Evolutionary conservation across 257 asterid genomes (phyloP).

Genomic region (Orobanche coerulescens): DNA sequence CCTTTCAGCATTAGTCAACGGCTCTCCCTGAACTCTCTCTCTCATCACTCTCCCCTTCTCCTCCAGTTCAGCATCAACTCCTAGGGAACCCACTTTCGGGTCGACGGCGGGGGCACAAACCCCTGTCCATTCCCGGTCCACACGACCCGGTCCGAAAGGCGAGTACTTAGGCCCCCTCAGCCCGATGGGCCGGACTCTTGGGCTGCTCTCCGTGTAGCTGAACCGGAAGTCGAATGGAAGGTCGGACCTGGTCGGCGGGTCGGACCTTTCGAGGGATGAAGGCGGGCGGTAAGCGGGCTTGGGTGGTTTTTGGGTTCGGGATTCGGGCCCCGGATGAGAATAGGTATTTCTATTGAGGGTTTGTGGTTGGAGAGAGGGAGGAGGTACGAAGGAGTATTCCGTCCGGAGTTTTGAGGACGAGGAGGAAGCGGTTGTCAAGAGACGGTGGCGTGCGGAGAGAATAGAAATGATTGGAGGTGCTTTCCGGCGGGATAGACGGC

Average conservation of each 20-base stretch:
- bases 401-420: slow-evolving; percentile 59
- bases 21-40: slow-evolving; percentile 57
- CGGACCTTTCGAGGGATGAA: slow-evolving; percentile 57
- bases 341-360: slow-evolving; percentile 27
- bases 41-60: slow-evolving; percentile 57
- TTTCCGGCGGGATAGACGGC: slow-evolving; percentile 38
- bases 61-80: slow-evolving; percentile 50
- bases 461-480: slow-evolving; percentile 16
- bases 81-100: slow-evolving; percentile 53
- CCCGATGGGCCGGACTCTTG: slow-evolving; percentile 67
- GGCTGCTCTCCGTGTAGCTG: slow-evolving; percentile 85
- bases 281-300: slow-evolving; percentile 80
- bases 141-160: slow-evolving; percentile 83
- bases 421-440: slow-evolving; percentile 32
- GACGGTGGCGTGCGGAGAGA: slow-evolving; percentile 27
- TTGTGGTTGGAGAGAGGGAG: slow-evolving; percentile 49
- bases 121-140: slow-evolving; percentile 85
- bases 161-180: slow-evolving; percentile 91
- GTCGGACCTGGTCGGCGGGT: slow-evolving; percentile 39
- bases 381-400: slow-evolving; percentile 58
- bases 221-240: slow-evolving; percentile 92
- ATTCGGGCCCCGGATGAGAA: slow-evolving; percentile 17
- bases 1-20: slow-evolving; percentile 69
- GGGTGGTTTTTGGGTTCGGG: slow-evolving; percentile 25
- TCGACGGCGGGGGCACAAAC: slow-evolving; percentile 90